Base-by-base conservation (phyloP, 352 stramenopile species). In the Elongisporangium undulatum region DNA sequence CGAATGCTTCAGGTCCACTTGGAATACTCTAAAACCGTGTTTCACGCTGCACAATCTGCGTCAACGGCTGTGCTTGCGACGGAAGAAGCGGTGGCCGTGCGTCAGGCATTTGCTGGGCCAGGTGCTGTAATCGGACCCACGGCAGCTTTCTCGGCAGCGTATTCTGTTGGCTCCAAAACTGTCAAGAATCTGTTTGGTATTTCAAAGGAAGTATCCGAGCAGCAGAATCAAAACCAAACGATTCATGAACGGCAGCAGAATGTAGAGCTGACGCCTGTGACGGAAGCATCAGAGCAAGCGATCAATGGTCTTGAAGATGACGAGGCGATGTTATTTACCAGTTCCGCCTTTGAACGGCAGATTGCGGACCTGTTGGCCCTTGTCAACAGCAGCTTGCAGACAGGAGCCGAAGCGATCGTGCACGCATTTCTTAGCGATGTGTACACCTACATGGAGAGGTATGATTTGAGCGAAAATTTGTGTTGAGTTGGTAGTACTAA, bases 331-430 rank as follows among this genome's bases (percentile, higher is more conserved):
- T 56, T 91, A 4, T 89, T 92, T 60, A 80, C 74, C 49, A 75
- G 82, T 61, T 85, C 79, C n/a, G 86, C 88, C 49, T 92, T 89
- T 61, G 82, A 92, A 63, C 69, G 68, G 9, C 77, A 87, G 54
- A 71, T 87, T 51, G 53, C 49, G 1, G 71, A 87, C 20, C 72
- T 86, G 24, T 81, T 72, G 49, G 54, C 58, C 0, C 59, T 88
- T 2, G 63, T 64, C 3, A 34, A 34, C 24, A 34, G 24, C 24
- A 34, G 24, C 24, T 34, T 90, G 4, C 53, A 73, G 13, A 65
- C 56, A 23, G 45, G 58, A 9, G 70, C 68, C 26, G 55, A 70
- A 17, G 56, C 57, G 4, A 3, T 89, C 12, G 39, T 81, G 20
- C 51, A 61, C 9, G 52, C 17, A 15, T 60, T 68, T 19, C 55